phyloP scores from a whole-genome alignment of 176 grass and related monocot species.

The Phragmites australis region DNA sequence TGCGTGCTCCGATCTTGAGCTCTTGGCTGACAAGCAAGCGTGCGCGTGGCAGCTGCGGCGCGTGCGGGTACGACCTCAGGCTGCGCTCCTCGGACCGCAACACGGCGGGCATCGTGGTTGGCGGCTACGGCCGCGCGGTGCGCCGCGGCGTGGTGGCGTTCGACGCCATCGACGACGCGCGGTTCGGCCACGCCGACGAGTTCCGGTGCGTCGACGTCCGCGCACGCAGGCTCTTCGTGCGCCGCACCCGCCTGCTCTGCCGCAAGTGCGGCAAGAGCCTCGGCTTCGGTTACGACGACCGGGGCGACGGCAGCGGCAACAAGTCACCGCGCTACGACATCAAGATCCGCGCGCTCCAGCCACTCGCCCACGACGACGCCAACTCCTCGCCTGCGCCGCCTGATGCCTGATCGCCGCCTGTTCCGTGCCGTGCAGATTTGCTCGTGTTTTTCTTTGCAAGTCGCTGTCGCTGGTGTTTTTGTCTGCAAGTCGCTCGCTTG shows the following conservation, averaged over 20 bases:
- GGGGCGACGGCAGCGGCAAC: not conserved
- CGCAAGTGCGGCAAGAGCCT: conserved; percentile 51
- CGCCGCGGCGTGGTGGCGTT: conserved; percentile 52
- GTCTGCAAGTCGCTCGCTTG: not conserved
- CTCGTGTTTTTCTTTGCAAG: not conserved
- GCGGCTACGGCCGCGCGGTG: conserved; percentile 13
- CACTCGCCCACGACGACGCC: not conserved
- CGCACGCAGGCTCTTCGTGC: conserved; percentile 45
- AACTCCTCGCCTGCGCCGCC: not conserved
- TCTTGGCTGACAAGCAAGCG: not conserved
- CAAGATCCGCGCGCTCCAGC: conserved; percentile 50
- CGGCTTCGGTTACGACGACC: conserved; percentile 48
- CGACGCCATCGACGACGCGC: conserved; percentile 57
- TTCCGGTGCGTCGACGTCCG: conserved; percentile 52
- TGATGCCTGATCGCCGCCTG: not conserved
- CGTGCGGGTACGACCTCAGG: conserved; percentile 54
- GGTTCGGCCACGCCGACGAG: conserved; percentile 60
- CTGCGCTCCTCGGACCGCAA: conserved; percentile 53
- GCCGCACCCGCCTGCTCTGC: conserved; percentile 54
- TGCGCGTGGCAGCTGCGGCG: conserved; percentile 44
- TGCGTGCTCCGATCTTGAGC: not conserved
- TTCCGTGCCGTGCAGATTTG: not conserved
- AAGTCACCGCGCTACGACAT: conserved; percentile 37
- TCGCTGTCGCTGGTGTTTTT: not conserved
- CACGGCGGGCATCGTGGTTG: conserved; percentile 46